These are phyloP conservation scores for Paramecium caudatum DNA, from an alignment of 73 alveolate species.

Conservation along the genomic window DNA sequence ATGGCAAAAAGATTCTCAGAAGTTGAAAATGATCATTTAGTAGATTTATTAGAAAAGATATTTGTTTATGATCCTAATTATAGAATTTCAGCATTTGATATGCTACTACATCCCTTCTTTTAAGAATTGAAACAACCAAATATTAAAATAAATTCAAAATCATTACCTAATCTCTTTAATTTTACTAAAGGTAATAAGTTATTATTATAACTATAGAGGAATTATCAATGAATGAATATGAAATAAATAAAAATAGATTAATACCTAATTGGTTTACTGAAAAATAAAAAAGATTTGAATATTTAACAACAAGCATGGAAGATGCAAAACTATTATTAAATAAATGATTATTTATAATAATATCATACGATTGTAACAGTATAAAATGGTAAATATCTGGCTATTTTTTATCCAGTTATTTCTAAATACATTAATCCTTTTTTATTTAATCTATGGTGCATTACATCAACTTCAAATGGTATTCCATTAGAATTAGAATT, in stretches of 20 bases:
- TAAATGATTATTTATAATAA: neutral
- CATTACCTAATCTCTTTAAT: slow-evolving; percentile 48
- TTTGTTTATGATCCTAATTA: slow-evolving; percentile 48
- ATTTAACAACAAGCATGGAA: neutral
- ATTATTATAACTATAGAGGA: neutral
- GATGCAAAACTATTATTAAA: neutral
- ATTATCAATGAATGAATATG: neutral
- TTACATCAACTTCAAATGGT: slow-evolving; percentile 80
- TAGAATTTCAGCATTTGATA: slow-evolving; percentile 61
- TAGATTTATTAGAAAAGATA: slow-evolving; percentile 43
- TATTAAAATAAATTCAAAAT: slow-evolving; percentile 57
- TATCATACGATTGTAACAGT: slow-evolving; percentile 85
- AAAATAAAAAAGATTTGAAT: slow-evolving; percentile 57
- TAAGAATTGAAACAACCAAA: slow-evolving; percentile 59
- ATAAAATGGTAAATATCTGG: slow-evolving; percentile 87
- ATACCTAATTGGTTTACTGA: slow-evolving; percentile 48
- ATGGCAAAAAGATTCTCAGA: slow-evolving; percentile 53
- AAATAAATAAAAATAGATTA: neutral
- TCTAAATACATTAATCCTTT: slow-evolving; percentile 86
- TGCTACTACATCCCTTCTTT: slow-evolving; percentile 55
- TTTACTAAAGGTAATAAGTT: slow-evolving; percentile 25
- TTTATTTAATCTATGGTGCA: slow-evolving; percentile 83
- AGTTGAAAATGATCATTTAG: slow-evolving; percentile 10
- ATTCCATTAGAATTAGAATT: slow-evolving; percentile 69
- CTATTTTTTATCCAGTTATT: slow-evolving; percentile 82